A percentile compares a stretch with the other conserved stretches of the same genome.
phyloP scores from a whole-genome alignment of 2,329 filamentous ascomycete genomes.

The Xylariaceae sp. region DNA sequence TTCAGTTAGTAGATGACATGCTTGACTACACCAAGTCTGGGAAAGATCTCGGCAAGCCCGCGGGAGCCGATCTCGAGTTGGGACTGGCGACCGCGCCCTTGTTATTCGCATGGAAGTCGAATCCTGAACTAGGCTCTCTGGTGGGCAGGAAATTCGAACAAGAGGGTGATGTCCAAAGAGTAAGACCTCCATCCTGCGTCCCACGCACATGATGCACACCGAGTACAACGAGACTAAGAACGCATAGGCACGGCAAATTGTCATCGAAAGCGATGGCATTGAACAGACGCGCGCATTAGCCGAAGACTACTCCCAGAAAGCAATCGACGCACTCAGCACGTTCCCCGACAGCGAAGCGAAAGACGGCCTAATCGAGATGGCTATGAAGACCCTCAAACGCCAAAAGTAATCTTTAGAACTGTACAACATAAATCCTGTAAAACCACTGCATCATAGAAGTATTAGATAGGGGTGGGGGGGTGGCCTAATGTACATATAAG shows the following conservation, averaged over 20 bases:
- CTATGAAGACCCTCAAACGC: slow-evolving; percentile 83
- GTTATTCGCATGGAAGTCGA: slow-evolving; percentile 92
- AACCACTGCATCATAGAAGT: slow-evolving; percentile 16
- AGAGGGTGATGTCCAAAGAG: slow-evolving; percentile 80
- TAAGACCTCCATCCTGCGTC: slow-evolving; percentile 45
- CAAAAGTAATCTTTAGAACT: slow-evolving; percentile 61
- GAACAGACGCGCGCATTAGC: slow-evolving; percentile 89
- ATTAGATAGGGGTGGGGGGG: slow-evolving; percentile 13
- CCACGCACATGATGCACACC: no score
- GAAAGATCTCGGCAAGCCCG: slow-evolving; percentile 86
- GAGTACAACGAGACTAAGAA: slow-evolving; percentile 8
- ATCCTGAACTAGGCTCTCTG: slow-evolving; percentile 77
- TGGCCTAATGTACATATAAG: slow-evolving; percentile 15
- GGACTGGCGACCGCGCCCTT: slow-evolving; percentile 91
- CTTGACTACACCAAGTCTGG: slow-evolving; percentile 90
- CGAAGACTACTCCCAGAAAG: slow-evolving; percentile 85
- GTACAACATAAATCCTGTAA: slow-evolving; percentile 15
- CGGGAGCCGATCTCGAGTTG: slow-evolving; percentile 88
- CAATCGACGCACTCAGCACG: slow-evolving; percentile 74
- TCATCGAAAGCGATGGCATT: slow-evolving; percentile 79
- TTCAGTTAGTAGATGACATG: slow-evolving; percentile 97
- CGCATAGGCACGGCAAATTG: slow-evolving; percentile 77
- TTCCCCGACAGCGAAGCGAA: slow-evolving; percentile 97
- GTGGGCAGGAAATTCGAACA: slow-evolving; percentile 87
- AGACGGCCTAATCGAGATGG: slow-evolving; percentile 88